Evolutionary conservation across 768 basidiomycete genomes (phyloP).

Genomic region (Cantharellus cinnabarinus): DNA sequence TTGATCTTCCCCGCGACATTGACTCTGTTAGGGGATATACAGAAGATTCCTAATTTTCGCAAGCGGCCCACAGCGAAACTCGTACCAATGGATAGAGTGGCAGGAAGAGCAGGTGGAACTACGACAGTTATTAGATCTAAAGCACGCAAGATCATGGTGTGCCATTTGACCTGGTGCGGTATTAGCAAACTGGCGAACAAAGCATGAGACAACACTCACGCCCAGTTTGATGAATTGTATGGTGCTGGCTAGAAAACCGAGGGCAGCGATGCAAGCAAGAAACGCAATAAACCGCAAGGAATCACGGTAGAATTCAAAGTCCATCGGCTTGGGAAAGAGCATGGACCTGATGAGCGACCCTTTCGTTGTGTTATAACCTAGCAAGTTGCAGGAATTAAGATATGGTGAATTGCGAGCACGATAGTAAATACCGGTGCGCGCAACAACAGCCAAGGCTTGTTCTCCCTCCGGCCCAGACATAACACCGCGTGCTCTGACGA

Average conservation of each 20-base stretch:
- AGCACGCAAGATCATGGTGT: constrained; percentile 77
- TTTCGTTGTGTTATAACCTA: constrained; percentile 86
- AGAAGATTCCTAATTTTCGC: constrained; percentile 75
- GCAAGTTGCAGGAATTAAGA: neutral
- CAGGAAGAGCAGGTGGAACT: constrained; percentile 91
- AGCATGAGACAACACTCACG: constrained; percentile 24
- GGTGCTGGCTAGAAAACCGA: constrained; percentile 83
- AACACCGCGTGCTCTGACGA: constrained; percentile 59
- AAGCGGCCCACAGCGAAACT: constrained; percentile 84
- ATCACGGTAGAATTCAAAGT: constrained; percentile 96
- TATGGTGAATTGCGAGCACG: neutral
- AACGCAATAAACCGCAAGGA: constrained; percentile 82
- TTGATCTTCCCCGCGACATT: constrained; percentile 94
- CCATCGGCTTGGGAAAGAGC: constrained; percentile 96
- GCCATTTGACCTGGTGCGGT: constrained; percentile 50
- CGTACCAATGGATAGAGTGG: constrained; percentile 91
- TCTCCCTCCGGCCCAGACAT: constrained; percentile 29
- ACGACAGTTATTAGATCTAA: constrained; percentile 92
- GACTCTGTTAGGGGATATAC: constrained; percentile 88
- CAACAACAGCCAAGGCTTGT: constrained; percentile 60
- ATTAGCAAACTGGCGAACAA: neutral
- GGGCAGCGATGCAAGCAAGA: constrained; percentile 69
- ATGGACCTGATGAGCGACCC: constrained; percentile 90
- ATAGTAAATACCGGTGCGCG: constrained; percentile 46
- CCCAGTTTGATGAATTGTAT: constrained; percentile 82